These are phyloP conservation scores for Saururus chinensis DNA, from an alignment of 164 flowering plant species.

Conservation along the genomic window DNA sequence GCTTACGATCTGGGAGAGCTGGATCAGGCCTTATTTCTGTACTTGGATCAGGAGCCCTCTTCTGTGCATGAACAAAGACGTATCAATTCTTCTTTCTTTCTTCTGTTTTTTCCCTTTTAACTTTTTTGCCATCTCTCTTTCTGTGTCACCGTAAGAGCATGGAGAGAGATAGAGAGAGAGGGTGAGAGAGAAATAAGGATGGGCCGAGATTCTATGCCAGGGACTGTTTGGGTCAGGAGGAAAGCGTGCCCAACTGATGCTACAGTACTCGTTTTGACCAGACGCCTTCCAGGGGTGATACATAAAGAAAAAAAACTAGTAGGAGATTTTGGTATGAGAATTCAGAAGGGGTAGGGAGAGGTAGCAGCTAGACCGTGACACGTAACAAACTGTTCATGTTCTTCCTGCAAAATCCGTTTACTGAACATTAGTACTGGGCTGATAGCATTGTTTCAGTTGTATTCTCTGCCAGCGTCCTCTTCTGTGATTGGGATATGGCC, in stretches of 20 bases:
- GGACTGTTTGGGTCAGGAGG: no score
- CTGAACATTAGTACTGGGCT: conserved; percentile 21
- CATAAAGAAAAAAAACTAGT: not conserved
- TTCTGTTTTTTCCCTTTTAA: not conserved
- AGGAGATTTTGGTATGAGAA: not conserved
- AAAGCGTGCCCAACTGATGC: conserved; percentile 32
- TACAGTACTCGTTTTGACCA: conserved; percentile 52
- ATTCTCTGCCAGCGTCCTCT: not conserved
- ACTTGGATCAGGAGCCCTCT: conserved; percentile 64
- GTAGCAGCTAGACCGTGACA: conserved; percentile 15
- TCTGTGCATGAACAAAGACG: conserved; percentile 53
- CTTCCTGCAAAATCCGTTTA: conserved; percentile 20
- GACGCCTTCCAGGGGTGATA: conserved; percentile 7
- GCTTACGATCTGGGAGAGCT: conserved; percentile 88
- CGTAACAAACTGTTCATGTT: conserved; percentile 21
- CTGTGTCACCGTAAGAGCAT: not conserved
- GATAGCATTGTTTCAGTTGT: conserved; percentile 6
- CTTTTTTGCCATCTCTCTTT: not conserved
- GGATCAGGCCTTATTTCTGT: conserved; percentile 91
- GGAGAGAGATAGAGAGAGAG: conserved; percentile 1
- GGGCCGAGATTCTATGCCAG: not conserved
- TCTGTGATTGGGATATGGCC: not conserved
- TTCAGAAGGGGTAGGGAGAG: no score
- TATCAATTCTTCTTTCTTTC: conserved; percentile 5
- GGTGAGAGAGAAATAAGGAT: conserved; percentile 1